Conservation (phyloP, 2,329 filamentous ascomycete genomes). For the Epichloe glyceriae region DNA sequence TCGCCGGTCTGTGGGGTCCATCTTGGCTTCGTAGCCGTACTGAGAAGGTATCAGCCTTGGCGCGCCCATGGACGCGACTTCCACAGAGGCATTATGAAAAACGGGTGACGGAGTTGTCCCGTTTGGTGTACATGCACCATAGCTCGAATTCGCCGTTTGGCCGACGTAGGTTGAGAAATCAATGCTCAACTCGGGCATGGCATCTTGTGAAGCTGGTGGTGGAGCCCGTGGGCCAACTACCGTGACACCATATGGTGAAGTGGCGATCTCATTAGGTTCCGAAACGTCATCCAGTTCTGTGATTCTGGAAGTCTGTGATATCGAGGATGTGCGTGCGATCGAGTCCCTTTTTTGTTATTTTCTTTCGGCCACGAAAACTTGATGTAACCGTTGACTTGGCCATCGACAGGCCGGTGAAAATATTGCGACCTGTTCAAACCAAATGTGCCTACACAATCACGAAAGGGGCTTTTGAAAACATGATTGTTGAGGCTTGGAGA, state of each 20-base stretch:
- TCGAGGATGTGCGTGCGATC: not conserved
- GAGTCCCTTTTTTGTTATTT: not conserved
- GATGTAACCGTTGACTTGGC: conserved; percentile 25
- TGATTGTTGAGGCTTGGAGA: not conserved
- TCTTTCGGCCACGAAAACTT: conserved; percentile 24
- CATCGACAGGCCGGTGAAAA: conserved; percentile 19
- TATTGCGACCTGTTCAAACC: conserved; percentile 11
- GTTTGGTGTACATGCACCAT: not conserved
- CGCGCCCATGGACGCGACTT: conserved; percentile 4
- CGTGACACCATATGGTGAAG: not conserved
- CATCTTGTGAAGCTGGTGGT: not conserved
- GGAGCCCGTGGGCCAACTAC: not conserved
- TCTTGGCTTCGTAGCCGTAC: conserved; percentile 20
- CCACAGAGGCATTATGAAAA: not conserved
- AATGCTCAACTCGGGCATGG: not conserved
- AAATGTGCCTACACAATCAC: conserved; percentile 18
- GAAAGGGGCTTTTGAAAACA: conserved; percentile 19
- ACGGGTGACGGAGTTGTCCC: not conserved
- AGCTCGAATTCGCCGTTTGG: not conserved
- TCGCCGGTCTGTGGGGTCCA: conserved; percentile 20
- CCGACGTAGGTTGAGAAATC: not conserved
- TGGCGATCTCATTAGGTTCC: not conserved
- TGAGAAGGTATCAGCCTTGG: conserved; percentile 13
- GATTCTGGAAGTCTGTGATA: not conserved
- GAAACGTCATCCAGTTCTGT: conserved; percentile 1